Conservation (phyloP, 352 stramenopile genomes). For the Globisporangium parvum region DNA sequence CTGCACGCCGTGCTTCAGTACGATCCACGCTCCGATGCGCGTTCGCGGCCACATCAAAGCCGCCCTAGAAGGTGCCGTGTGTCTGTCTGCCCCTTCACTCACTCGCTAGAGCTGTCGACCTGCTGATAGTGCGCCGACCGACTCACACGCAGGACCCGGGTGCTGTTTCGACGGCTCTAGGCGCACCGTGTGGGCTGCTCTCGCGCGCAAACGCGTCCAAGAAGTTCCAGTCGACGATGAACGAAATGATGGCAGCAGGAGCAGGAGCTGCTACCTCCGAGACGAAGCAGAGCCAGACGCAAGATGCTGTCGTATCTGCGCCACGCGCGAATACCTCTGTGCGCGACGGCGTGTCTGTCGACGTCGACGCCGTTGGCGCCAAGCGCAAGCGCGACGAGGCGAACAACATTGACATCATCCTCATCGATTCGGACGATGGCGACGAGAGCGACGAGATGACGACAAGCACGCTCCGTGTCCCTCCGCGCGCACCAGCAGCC, state of each 20-base stretch:
- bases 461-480: neutral
- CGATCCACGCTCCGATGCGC: conserved; percentile 37
- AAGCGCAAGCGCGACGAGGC: conserved; percentile 40
- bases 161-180: conserved; percentile 13
- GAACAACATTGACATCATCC: conserved; percentile 46
- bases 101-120: neutral
- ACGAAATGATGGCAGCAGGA: conserved; percentile 22
- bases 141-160: neutral
- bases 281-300: neutral
- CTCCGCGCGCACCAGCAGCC: too few species aligned
- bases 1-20: conserved; percentile 40
- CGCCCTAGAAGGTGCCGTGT: conserved; percentile 31
- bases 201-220: conserved; percentile 35
- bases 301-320: too few species aligned
- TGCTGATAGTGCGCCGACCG: too few species aligned
- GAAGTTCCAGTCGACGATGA: conserved; percentile 34
- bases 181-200: conserved; percentile 32
- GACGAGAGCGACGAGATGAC: conserved; percentile 10
- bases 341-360: neutral
- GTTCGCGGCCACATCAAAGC: conserved; percentile 30
- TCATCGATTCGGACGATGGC: conserved; percentile 45
- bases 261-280: neutral
- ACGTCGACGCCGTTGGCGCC: conserved; percentile 5
- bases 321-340: too few species aligned
- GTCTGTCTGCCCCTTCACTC: too few species aligned